Conservation (phyloP, 73 alveolate species). For the Paramecium primaurelia region DNA sequence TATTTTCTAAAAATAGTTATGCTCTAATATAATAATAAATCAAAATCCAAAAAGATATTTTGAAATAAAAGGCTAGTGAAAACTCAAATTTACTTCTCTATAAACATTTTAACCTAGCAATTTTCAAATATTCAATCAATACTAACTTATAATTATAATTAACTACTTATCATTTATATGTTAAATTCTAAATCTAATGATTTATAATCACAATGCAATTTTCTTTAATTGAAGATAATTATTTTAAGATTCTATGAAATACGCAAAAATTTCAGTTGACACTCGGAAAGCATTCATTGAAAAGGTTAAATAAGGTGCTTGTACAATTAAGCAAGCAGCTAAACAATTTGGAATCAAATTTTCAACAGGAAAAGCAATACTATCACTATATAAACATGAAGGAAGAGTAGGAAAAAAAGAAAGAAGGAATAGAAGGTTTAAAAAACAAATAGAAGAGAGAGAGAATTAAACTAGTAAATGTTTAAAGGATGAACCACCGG, state of each 20-base stretch:
- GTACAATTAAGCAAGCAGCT: constrained; percentile 45
- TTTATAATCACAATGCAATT: background rate
- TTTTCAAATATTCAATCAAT: background rate
- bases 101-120: background rate
- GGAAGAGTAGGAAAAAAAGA: constrained; percentile 59
- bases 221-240: background rate
- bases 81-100: background rate
- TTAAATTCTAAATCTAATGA: background rate
- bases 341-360: constrained; percentile 46
- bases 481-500: background rate
- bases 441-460: background rate
- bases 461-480: background rate
- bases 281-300: background rate
- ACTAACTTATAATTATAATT: background rate
- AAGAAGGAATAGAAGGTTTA: background rate
- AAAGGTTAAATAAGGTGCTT: background rate
- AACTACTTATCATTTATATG: background rate
- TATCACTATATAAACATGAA: constrained; percentile 37
- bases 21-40: background rate
- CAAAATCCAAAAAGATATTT: background rate
- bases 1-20: background rate
- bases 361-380: constrained; percentile 59
- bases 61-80: background rate
- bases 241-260: background rate
- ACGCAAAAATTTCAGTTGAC: background rate